phyloP scores from a whole-genome alignment of 176 grass and related monocot genomes.

The Oryza rufipogon region DNA sequence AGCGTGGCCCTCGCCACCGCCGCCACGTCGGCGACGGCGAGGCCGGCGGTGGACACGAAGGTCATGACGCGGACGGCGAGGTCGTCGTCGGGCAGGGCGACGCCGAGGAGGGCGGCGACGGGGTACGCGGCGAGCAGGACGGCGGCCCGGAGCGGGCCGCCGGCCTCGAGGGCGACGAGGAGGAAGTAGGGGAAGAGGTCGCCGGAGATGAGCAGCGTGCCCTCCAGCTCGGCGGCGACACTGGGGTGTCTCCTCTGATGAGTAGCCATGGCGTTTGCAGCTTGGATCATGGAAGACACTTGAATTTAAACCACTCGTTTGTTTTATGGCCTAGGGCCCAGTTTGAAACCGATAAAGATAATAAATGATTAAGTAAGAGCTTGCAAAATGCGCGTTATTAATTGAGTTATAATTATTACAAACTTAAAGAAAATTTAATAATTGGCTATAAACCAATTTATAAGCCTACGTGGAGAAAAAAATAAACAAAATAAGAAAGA shows the following conservation, averaged over 20 bases:
- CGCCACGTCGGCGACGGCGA: constrained; percentile 35
- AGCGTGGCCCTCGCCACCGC: constrained; percentile 51
- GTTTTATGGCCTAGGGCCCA: no score
- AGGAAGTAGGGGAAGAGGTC: constrained; percentile 70
- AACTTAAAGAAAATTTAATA: no score
- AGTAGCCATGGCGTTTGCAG: not conserved
- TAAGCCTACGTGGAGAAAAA: no score
- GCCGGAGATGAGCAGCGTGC: constrained; percentile 54
- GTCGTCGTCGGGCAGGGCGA: not conserved
- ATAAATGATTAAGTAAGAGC: no score
- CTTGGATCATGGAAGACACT: not conserved
- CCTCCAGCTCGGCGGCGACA: constrained; percentile 55
- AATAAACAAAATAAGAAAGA: no score
- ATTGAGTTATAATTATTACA: no score
- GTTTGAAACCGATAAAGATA: no score
- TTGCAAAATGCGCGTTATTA: no score
- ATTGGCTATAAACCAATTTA: no score
- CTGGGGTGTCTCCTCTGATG: constrained; percentile 14
- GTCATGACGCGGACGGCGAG: constrained; percentile 47
- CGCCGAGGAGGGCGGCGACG: constrained; percentile 31
- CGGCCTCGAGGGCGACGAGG: constrained; percentile 66
- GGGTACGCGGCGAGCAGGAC: constrained; percentile 49
- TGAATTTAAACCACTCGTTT: not conserved
- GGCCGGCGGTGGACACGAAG: constrained; percentile 57
- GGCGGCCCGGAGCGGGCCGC: constrained; percentile 46